Conservation (phyloP, 2,329 filamentous ascomycete genomes). For the Hypoxylon sp. region DNA sequence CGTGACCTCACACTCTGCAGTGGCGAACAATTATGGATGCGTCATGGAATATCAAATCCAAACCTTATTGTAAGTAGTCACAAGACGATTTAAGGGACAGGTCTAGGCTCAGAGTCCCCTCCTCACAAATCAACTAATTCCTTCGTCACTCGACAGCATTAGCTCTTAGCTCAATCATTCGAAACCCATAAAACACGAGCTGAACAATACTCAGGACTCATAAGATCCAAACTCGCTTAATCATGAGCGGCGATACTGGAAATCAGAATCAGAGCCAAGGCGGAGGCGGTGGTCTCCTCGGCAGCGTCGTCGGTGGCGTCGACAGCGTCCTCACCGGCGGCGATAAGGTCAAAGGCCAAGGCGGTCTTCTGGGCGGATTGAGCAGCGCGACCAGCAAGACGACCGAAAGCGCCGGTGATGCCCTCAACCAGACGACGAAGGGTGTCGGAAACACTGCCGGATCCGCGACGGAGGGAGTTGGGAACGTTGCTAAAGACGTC, state of each 20-base stretch:
- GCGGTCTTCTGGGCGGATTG: slow-evolving; percentile 54
- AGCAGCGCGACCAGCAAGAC: slow-evolving; percentile 52
- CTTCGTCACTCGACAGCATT: background rate
- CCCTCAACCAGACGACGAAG: slow-evolving; percentile 44
- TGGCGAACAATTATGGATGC: background rate
- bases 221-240: background rate
- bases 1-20: slow-evolving; percentile 20
- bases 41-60: background rate
- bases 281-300: slow-evolving; percentile 50
- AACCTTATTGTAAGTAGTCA: background rate
- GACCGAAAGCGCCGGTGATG: slow-evolving; percentile 46
- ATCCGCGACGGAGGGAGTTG: slow-evolving; percentile 51
- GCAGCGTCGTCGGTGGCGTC: slow-evolving; percentile 52
- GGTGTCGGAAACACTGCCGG: slow-evolving; percentile 46
- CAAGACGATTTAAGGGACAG: slow-evolving; percentile 7
- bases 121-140: background rate
- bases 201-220: background rate
- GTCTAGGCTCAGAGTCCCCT: background rate
- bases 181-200: background rate
- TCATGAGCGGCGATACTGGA: slow-evolving; percentile 34
- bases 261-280: slow-evolving; percentile 24
- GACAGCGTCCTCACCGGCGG: slow-evolving; percentile 56
- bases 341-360: slow-evolving; percentile 54
- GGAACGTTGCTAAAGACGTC: slow-evolving; percentile 49
- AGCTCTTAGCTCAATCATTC: background rate